These are phyloP conservation scores for Cryptococcus amylolentus DNA, from an alignment of 1,284 basidiomycete species.

Conservation along the genomic window DNA sequence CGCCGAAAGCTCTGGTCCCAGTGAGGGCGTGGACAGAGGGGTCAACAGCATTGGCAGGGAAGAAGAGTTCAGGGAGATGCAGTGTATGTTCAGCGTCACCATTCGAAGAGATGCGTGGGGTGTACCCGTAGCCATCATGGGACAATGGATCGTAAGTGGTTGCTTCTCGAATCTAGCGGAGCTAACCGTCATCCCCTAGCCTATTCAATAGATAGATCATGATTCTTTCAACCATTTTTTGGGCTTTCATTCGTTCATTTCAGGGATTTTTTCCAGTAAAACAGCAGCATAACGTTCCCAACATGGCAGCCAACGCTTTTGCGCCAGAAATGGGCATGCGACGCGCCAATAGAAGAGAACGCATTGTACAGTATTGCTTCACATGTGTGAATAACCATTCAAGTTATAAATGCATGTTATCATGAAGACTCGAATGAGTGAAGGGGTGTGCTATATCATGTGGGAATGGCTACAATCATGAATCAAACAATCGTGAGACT, in stretches of 20 bases:
- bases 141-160: conserved; percentile 47
- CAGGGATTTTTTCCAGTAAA: background rate
- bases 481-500: no score
- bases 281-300: no score
- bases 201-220: background rate
- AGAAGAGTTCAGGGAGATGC: conserved; percentile 69
- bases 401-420: background rate
- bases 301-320: no score
- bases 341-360: background rate
- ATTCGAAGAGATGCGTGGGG: conserved; percentile 85
- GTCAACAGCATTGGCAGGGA: conserved; percentile 26
- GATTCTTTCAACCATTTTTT: background rate
- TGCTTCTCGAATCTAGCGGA: background rate
- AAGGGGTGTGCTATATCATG: no score
- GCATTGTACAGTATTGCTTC: background rate
- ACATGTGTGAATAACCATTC: background rate
- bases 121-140: conserved; percentile 88
- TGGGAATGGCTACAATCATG: no score
- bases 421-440: background rate
- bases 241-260: background rate
- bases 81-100: conserved; percentile 94
- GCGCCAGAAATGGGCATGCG: no score
- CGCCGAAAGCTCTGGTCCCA: conserved; percentile 6
- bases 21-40: conserved; percentile 2
- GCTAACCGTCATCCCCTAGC: background rate